A percentile compares a stretch with the other conserved stretches of the same genome.
These are phyloP conservation scores for Hymenochaete sp. DNA, from an alignment of 1,284 basidiomycete genomes.

Conservation along the genomic window DNA sequence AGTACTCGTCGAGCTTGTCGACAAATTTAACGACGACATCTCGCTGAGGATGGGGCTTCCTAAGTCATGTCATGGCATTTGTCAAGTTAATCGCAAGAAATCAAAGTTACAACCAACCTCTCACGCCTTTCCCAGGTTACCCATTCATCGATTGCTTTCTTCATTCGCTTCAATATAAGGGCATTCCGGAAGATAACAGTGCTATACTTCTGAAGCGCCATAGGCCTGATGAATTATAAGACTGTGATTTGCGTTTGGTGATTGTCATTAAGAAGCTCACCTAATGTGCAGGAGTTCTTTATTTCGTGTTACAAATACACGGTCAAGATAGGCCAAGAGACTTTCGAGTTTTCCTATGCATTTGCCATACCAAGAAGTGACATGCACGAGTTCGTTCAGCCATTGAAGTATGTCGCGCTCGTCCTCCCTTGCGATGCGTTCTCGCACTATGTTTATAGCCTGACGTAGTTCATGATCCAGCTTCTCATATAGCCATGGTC, in stretches of 20 bases:
- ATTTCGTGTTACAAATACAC: conserved; percentile 23
- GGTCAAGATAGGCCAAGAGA: conserved; percentile 30
- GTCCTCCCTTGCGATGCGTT: background rate
- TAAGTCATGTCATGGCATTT: conserved; percentile 13
- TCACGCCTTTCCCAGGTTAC: conserved; percentile 43
- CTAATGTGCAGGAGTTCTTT: conserved; percentile 21
- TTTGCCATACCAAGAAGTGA: conserved; percentile 11
- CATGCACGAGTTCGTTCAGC: conserved; percentile 12
- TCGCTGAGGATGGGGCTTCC: conserved; percentile 28
- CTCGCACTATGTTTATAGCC: background rate
- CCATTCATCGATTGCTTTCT: conserved; percentile 48
- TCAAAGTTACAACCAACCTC: conserved; percentile 26
- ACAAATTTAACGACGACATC: conserved; percentile 39
- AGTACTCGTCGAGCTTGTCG: conserved; percentile 37
- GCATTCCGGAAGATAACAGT: conserved; percentile 43
- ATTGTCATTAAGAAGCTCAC: conserved; percentile 19
- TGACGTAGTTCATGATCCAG: conserved; percentile 12
- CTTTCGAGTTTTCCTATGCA: conserved; percentile 23
- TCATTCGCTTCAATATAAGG: conserved; percentile 37
- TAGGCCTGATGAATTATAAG: conserved; percentile 31
- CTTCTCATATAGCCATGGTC: conserved; percentile 17
- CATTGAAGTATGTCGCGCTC: conserved; percentile 3
- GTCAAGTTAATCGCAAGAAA: background rate
- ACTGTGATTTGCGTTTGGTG: background rate
- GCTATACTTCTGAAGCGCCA: conserved; percentile 46